A percentile compares a stretch with the other conserved stretches of the same genome.
phyloP scores from a whole-genome alignment of 805 yeast genomes.

The Schwanniomyces pseudopolymorphus region DNA sequence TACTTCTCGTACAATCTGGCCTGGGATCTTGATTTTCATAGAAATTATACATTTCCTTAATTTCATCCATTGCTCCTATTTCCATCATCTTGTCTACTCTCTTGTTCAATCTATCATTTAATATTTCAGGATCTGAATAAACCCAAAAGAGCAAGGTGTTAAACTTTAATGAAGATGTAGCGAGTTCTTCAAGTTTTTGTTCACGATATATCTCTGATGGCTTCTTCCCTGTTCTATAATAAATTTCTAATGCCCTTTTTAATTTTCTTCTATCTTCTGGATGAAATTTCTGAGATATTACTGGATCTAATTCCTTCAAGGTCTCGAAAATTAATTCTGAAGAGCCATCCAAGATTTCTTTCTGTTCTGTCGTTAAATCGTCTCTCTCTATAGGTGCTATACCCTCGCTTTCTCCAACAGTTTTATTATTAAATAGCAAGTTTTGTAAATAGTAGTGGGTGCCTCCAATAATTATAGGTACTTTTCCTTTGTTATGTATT shows the following conservation, averaged over 20 bases:
- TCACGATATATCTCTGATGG: constrained; percentile 70
- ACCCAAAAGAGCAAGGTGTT: constrained; percentile 80
- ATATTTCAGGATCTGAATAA: constrained; percentile 57
- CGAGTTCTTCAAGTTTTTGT: constrained; percentile 49
- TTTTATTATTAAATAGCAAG: constrained; percentile 67
- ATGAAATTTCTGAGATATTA: constrained; percentile 77
- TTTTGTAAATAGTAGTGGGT: constrained; percentile 91
- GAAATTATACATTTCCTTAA: constrained; percentile 53
- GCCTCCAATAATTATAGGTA: constrained; percentile 92
- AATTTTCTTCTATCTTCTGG: constrained; percentile 85
- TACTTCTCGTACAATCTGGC: constrained; percentile 67
- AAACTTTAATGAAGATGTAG: constrained; percentile 52
- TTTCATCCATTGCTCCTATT: constrained; percentile 68
- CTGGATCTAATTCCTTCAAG: constrained; percentile 62
- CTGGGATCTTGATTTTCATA: constrained; percentile 31
- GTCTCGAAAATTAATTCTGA: constrained; percentile 48
- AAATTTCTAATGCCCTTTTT: constrained; percentile 79
- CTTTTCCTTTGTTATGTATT: constrained; percentile 63
- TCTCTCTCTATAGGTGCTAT: constrained; percentile 14
- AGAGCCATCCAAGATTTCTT: constrained; percentile 53
- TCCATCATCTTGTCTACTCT: constrained; percentile 84
- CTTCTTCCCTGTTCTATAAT: constrained; percentile 58
- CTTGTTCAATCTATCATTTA: constrained; percentile 65
- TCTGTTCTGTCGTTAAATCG: constrained; percentile 31
- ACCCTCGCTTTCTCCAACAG: constrained; percentile 40